Conservation (phyloP, 306 rosid genomes). For the Mucuna pruriens region DNA sequence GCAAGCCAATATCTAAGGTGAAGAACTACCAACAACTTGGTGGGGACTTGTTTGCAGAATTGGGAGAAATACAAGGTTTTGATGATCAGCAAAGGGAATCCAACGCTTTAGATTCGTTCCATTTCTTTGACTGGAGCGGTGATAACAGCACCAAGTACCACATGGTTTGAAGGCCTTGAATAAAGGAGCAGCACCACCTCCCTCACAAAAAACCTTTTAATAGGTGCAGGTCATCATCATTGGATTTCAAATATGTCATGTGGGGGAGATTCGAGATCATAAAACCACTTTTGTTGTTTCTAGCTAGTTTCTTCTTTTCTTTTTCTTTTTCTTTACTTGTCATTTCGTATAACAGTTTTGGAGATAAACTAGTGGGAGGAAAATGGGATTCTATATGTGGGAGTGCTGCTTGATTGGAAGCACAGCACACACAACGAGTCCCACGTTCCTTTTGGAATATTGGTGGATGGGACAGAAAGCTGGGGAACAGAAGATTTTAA, state of each 20-base stretch:
- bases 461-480: slow-evolving; percentile 92
- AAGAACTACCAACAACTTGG: slow-evolving; percentile 40
- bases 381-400: slow-evolving; percentile 18
- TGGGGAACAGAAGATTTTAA: slow-evolving; percentile 75
- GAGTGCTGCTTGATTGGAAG: slow-evolving; percentile 57
- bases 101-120: slow-evolving; percentile 61
- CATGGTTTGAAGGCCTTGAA: slow-evolving; percentile 32
- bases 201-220: not conserved
- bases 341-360: slow-evolving; percentile 41
- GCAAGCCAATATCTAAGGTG: slow-evolving; percentile 41
- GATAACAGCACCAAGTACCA: slow-evolving; percentile 34
- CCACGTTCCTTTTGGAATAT: slow-evolving; percentile 75
- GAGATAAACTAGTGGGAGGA: slow-evolving; percentile 21
- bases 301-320: not conserved
- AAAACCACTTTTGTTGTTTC: slow-evolving; percentile 15
- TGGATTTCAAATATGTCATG: not conserved
- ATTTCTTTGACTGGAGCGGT: slow-evolving; percentile 59
- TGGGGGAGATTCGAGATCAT: slow-evolving; percentile 31
- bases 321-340: slow-evolving; percentile 28
- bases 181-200: not conserved
- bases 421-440: slow-evolving; percentile 54
- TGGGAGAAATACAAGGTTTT: slow-evolving; percentile 50
- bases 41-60: slow-evolving; percentile 62
- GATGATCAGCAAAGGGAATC: slow-evolving; percentile 43
- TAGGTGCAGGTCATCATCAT: not conserved